phyloP scores from a whole-genome alignment of 768 basidiomycete genomes.

The Sistotremastrum niveocremeum region DNA sequence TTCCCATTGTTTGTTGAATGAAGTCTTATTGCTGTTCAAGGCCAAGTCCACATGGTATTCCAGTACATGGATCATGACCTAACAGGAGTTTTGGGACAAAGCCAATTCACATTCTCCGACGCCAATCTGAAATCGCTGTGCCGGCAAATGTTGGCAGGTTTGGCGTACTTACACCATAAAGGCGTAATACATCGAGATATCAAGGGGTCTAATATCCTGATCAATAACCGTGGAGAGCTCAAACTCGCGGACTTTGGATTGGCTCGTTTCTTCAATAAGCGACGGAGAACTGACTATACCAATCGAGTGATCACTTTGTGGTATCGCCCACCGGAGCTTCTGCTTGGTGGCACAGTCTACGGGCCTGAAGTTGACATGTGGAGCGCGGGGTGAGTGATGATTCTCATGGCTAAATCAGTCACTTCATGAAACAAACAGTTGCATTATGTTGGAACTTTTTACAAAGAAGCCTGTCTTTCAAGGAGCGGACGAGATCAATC shows the following conservation, averaged over 20 bases:
- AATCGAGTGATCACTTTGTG: constrained; percentile 98
- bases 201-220: constrained; percentile 95
- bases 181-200: constrained; percentile 97
- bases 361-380: constrained; percentile 99
- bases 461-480: constrained; percentile 96
- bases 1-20: not conserved
- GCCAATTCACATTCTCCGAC: constrained; percentile 68
- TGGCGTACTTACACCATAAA: constrained; percentile 91
- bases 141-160: constrained; percentile 87
- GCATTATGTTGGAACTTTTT: constrained; percentile 97
- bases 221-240: constrained; percentile 83
- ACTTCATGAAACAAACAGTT: constrained; percentile 33
- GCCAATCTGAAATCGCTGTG: constrained; percentile 93
- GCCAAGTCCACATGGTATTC: constrained; percentile 97
- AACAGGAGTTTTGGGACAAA: constrained; percentile 87
- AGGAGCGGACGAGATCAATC: constrained; percentile 94
- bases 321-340: constrained; percentile 92
- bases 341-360: constrained; percentile 93
- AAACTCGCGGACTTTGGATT: constrained; percentile 97
- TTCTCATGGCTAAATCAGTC: not conserved
- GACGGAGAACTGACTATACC: constrained; percentile 86
- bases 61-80: constrained; percentile 99
- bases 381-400: constrained; percentile 77
- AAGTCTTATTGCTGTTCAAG: constrained; percentile 26
- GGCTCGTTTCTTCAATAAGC: constrained; percentile 91